Conservation (phyloP, 805 yeast species). For the Lipomyces japonicus region DNA sequence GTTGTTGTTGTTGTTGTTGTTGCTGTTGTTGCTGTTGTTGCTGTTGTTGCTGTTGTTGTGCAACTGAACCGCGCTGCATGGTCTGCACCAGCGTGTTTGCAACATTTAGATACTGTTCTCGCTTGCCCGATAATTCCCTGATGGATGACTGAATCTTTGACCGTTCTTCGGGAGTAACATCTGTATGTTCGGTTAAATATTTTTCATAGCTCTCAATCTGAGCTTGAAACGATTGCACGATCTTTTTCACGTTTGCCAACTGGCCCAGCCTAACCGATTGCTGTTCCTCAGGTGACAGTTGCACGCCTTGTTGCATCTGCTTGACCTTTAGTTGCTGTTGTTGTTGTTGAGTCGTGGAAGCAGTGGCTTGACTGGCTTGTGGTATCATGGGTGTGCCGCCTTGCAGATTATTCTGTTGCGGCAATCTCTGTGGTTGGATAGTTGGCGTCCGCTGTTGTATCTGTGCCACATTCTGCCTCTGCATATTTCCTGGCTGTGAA, state of each 20-base stretch:
- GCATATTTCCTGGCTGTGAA: conserved; percentile 4
- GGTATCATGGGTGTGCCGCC: conserved; percentile 2
- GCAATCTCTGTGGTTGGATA: conserved; percentile 8
- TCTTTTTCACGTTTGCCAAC: conserved; percentile 9
- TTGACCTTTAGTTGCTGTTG: conserved; percentile 11
- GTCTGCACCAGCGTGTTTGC: conserved; percentile 20
- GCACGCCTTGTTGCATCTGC: conserved; percentile 9
- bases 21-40: neutral
- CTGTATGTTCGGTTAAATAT: conserved; percentile 14
- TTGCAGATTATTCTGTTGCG: neutral
- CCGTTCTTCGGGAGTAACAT: conserved; percentile 23
- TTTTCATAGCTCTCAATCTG: conserved; percentile 19
- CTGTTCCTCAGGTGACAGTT: conserved; percentile 25
- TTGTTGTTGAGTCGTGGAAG: conserved; percentile 6
- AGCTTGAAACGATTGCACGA: conserved; percentile 10
- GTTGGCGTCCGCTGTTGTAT: conserved; percentile 14
- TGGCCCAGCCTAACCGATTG: conserved; percentile 21
- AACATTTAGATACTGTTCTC: conserved; percentile 14
- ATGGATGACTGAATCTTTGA: conserved; percentile 12
- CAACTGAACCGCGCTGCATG: conserved; percentile 9
- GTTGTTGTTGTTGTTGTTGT: conserved; percentile 1
- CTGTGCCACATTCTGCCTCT: conserved; percentile 14
- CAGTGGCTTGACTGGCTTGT: neutral
- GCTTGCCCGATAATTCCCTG: conserved; percentile 14
- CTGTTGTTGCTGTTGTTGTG: conserved; percentile 5